A percentile compares a stretch with the other conserved stretches of the same genome.
Evolutionary conservation across 306 rosid species (phyloP).

Genomic region (Pachyrhizus erosus): DNA sequence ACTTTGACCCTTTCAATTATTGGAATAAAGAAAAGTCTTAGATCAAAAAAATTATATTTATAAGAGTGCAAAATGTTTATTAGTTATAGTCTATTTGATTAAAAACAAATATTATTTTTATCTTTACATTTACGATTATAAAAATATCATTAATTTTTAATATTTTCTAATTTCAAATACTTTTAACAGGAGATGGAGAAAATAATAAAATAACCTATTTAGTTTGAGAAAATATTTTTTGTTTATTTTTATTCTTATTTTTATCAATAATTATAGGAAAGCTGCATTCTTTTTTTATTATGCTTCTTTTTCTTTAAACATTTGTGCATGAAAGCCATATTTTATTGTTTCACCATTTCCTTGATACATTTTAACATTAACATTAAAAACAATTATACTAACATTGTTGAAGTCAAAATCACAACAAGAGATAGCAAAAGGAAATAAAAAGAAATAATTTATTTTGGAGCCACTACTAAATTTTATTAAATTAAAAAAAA

Average conservation of each 20-base stretch:
- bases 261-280: too few species aligned
- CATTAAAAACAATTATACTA: too few species aligned
- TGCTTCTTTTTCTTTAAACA: background rate
- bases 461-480: too few species aligned
- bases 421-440: too few species aligned
- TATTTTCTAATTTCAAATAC: background rate
- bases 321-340: background rate
- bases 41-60: too few species aligned
- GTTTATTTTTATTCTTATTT: too few species aligned
- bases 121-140: background rate
- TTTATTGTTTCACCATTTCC: too few species aligned
- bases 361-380: too few species aligned
- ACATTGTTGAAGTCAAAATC: too few species aligned
- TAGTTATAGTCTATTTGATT: background rate
- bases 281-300: too few species aligned
- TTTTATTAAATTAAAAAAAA: too few species aligned
- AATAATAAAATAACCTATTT: background rate
- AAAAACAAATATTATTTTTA: background rate
- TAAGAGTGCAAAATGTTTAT: background rate
- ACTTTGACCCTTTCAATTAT: conserved; percentile 15
- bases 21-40: background rate
- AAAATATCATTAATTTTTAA: background rate
- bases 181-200: background rate
- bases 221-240: background rate
- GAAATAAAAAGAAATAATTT: too few species aligned